These are phyloP conservation scores for Cornus suecica DNA, from an alignment of 148 eudicot genomes.

Conservation along the genomic window DNA sequence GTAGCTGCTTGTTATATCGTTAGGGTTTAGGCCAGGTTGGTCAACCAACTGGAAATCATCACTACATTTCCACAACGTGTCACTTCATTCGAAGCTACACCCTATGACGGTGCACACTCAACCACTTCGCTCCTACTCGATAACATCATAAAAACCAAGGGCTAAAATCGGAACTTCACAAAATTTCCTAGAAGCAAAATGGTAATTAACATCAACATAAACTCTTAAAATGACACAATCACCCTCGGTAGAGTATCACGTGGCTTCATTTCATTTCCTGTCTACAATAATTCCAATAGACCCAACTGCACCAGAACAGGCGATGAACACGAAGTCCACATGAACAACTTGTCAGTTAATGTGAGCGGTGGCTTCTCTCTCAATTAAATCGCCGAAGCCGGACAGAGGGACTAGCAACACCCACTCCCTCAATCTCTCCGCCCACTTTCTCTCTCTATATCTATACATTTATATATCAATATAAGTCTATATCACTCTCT, in stretches of 20 bases:
- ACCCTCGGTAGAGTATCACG: not conserved
- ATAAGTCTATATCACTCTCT: not conserved
- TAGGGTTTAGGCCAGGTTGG: not conserved
- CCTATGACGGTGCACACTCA: not conserved
- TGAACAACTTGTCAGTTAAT: not conserved
- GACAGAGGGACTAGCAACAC: not conserved
- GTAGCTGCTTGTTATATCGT: too few relatives aligned
- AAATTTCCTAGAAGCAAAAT: too few relatives aligned
- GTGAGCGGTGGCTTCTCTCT: not conserved
- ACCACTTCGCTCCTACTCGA: not conserved
- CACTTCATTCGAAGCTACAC: too few relatives aligned
- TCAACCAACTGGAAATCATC: not conserved
- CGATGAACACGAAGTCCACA: not conserved
- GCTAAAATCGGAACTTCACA: too few relatives aligned
- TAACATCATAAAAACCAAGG: not conserved
- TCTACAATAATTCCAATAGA: not conserved
- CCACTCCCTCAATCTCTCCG: conserved; percentile 1
- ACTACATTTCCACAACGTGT: too few relatives aligned
- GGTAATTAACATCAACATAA: not conserved
- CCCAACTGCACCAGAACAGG: not conserved
- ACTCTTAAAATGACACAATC: not conserved
- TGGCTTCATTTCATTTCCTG: not conserved
- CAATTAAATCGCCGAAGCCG: conserved; percentile 1
- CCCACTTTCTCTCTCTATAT: not conserved
- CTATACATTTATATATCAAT: not conserved